Percentiles rank a stretch among this genome's conserved stretches.
phyloP scores from a whole-genome alignment of 2,329 filamentous ascomycete genomes.

The Verticillium alfalfae region DNA sequence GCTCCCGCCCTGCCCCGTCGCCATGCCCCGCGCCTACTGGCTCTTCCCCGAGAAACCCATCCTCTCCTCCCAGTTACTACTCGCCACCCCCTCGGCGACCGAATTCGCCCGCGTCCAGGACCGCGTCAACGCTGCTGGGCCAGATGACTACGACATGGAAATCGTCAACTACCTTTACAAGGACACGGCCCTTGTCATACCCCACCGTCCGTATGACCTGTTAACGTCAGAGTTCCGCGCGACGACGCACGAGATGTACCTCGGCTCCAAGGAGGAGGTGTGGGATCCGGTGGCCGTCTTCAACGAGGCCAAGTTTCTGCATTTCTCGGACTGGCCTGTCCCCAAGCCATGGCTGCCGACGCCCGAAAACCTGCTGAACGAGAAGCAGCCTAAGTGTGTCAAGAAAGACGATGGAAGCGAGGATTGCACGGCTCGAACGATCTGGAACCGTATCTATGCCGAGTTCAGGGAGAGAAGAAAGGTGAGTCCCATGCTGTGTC shows the following conservation, averaged over 20 bases:
- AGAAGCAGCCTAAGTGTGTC: conserved; percentile 2
- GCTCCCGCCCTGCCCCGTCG: conserved; percentile 51
- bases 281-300: conserved; percentile 51
- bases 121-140: conserved; percentile 14
- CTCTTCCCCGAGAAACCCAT: conserved; percentile 44
- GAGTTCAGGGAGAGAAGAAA: conserved; percentile 1
- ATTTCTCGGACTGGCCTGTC: conserved; percentile 17
- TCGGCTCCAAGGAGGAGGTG: conserved; percentile 30
- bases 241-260: conserved; percentile 38
- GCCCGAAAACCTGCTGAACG: conserved; percentile 1
- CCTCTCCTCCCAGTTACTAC: conserved; percentile 56
- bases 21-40: conserved; percentile 70
- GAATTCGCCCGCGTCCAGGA: conserved; percentile 35
- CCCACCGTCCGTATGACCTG: conserved; percentile 57
- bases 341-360: conserved; percentile 12
- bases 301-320: conserved; percentile 56
- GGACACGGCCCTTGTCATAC: conserved; percentile 53
- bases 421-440: conserved; percentile 7
- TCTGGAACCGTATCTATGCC: neutral
- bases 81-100: conserved; percentile 51
- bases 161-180: conserved; percentile 58
- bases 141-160: conserved; percentile 58
- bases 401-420: neutral
- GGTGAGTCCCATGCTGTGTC: neutral
- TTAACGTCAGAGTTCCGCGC: conserved; percentile 56